Base-by-base conservation (phyloP, 208 protist genomes). In the Leishmania arabica region DNA sequence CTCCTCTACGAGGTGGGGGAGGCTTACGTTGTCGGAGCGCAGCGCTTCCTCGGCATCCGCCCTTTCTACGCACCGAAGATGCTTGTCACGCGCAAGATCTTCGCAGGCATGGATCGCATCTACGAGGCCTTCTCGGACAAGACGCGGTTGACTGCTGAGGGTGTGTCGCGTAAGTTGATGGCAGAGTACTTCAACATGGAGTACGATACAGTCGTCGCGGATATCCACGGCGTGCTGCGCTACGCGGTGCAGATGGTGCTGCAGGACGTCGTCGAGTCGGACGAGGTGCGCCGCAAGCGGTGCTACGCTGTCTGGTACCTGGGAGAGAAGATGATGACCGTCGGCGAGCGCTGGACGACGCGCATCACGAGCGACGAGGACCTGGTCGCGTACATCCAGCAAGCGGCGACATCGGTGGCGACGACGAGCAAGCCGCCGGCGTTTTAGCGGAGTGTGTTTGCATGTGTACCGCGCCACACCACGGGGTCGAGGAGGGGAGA, bases 111-210 rank as follows among this genome's bases (percentile, higher is more conserved):
- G 69, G 89, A 90, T 62, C 88, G 90, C 79, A 78, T 97, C 45
- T 91, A 77, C 71, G 75, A 82, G 17, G 89, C 89, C 27, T 86
- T 95, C 78, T 86, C 79, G 62, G 82, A 94, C 78, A 87, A 91
- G 65, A 83, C 84, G 64, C 74, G 75, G 27, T 40, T 91, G 77
- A 82, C 76, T 49, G 51, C 83, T 69, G 68, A 91, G 37, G 80
- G 84, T 73, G 60, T 94, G 13, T 88, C 87, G 21, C 81, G 81
- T 19, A 91, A 91, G 75, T 37, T 97, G 49, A 89, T 95, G 80
- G 34, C 86, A 4, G 94, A 97, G 79, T 97, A 95, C 85, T 93
- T 97, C 66, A 93, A 89, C 78, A 91, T 97, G 86, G 94, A 97
- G 84, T 97, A 91, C 85, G 92, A 97, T 78, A 77, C 85, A 56